Base-by-base conservation (phyloP, 495 filamentous ascomycete genomes). In the Achaetomiella virescens region DNA sequence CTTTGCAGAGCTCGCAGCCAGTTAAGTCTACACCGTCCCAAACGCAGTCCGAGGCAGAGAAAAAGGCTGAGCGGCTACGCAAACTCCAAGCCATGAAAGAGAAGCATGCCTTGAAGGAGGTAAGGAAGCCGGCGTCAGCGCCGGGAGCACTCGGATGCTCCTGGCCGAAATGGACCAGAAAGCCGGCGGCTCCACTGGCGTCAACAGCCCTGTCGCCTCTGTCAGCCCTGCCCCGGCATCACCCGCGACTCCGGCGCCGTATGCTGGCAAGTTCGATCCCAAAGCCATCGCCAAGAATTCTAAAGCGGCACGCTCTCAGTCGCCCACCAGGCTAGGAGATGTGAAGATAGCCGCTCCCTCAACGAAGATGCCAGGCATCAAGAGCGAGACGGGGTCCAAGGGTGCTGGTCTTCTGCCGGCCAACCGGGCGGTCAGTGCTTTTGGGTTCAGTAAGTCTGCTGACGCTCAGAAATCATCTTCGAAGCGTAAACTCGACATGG, bases 11-110 rank as follows among this genome's bases (percentile, higher is more conserved):
- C 11, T 43, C 31, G 25, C 71, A 80, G 76, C 60, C 65, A 41
- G 63, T 62, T 56, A 80, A 82, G 66, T 62, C 83, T 17, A 75
- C 85, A 52, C 72, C 76, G 36, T 66, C 78, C 48, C 63, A 79
- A 50, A 71, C 75, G 29, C 82, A 81, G 62, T 82, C 86, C 17
- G 89, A 91, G 57, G 87, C 87, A 52, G 86, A 93, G 38, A 92
- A 93, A 66, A 88, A 90, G 64, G 87, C 84, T 43, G 89, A 95
- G 66, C 76, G 88, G 48, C 77, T 91, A 33, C 89, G 90, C 27
- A 92, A 90, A 57, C 68, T 96, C 31, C 88, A 91, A 68, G 89
- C 89, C 59, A 95, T 91, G 90, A 96, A 95, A 69, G 84, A 87
- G 67, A 93, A 95, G 62, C 86, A 89, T 17, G 89, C 88, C 36